phyloP scores from a whole-genome alignment of 2,329 filamentous ascomycete species.

The Emergomyces orientalis region DNA sequence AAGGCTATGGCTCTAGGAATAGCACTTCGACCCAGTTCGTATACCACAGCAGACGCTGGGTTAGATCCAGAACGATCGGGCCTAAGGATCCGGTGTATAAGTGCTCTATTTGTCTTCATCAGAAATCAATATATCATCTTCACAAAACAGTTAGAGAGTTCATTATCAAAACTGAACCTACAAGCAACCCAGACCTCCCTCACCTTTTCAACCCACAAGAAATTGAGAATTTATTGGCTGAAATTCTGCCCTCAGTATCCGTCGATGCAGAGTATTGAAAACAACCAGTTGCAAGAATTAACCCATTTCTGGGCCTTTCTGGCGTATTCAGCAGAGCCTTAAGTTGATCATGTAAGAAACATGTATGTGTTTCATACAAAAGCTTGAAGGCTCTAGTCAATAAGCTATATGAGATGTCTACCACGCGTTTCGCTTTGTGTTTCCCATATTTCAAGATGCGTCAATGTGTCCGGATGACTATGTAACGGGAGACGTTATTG shows the following conservation, averaged over 20 bases:
- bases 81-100: constrained; percentile 13
- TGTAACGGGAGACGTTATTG: no score
- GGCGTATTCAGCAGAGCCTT: background rate
- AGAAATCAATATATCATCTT: constrained; percentile 21
- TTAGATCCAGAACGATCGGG: background rate
- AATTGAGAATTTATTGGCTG: background rate
- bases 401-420: no score
- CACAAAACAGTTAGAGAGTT: constrained; percentile 26
- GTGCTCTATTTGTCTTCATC: constrained; percentile 23
- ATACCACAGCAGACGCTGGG: constrained; percentile 10
- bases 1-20: constrained; percentile 19
- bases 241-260: background rate
- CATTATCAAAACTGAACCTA: constrained; percentile 10
- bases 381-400: no score
- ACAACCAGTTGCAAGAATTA: background rate
- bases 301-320: background rate
- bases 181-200: background rate
- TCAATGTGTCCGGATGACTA: no score
- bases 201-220: background rate
- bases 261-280: background rate
- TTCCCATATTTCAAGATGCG: no score
- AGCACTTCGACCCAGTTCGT: background rate
- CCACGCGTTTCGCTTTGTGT: no score
- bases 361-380: background rate
- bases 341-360: background rate